Base-by-base conservation (phyloP, 2,329 filamentous ascomycete genomes). In the Neofusicoccum ribis region DNA sequence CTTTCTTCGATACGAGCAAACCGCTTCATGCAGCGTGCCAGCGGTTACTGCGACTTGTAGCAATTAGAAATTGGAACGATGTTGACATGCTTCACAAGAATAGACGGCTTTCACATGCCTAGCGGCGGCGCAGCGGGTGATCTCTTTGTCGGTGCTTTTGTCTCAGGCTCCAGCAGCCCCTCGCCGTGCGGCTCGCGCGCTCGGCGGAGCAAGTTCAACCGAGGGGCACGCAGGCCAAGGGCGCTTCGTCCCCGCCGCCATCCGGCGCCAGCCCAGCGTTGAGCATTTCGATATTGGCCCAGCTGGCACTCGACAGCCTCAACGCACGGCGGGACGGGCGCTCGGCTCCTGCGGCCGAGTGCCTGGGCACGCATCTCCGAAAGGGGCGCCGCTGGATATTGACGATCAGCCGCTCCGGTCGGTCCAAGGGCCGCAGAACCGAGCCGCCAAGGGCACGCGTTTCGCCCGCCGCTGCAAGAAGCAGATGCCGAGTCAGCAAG, bases 1-100 rank as follows among this genome's bases (percentile, higher is more conserved):
- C 34, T 49, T 23, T 50, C 9, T 47, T 39, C 11, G 8, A 50
- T 52, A 51, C 37, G 60, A 44, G 27, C 44, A 41, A 62, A 58
- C 39, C 52, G 39, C 39, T 44, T 44, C 36, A 43, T 23, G 36
- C 39, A 34, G 39, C 15, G 52, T 31, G 23, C 37, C 37, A 11
- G 23, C 39, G 3, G 43, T 9, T 59, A 47, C 47, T 47, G 56
- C 17, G 43, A 47, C 43, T 14, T 60, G 56, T 60, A 60, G n/a
- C 56, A 60, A 47, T 37, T 60, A 46, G 56, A 60, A 60, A 60
- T 60, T 34, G 31, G 56, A 60, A 60, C 56, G 56, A 58, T 3
- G 17, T 58, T 39, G 20, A 20, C 6, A 58, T 58, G 52, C 52
- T 58, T 44, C 36, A 44, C 23, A 44, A 36, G 56, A 60, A 44